Evolutionary conservation across 129 eudicot species (phyloP).

Genomic region (Gnaphalium uliginosum): DNA sequence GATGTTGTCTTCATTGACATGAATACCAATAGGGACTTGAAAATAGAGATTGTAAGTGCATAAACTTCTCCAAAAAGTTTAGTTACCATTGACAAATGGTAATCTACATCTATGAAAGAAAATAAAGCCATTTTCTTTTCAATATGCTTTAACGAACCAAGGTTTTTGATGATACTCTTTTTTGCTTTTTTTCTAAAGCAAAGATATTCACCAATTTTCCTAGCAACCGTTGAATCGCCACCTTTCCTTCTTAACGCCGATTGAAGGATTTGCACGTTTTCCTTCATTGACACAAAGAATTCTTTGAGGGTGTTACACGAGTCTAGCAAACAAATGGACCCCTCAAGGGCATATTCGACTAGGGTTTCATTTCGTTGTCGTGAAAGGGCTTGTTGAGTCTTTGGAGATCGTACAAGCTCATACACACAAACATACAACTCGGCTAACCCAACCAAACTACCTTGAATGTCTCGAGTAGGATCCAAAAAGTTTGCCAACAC

Average conservation of each 20-base stretch:
- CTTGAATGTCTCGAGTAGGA: conserved; percentile 30
- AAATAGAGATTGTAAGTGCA: conserved; percentile 24
- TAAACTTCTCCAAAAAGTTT: conserved; percentile 34
- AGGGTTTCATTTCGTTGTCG: conserved; percentile 21
- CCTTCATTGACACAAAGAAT: conserved; percentile 35
- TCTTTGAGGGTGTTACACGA: conserved; percentile 35
- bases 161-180: conserved; percentile 38
- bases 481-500: neutral
- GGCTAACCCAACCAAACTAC: conserved; percentile 44
- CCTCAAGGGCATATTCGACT: conserved; percentile 39
- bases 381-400: conserved; percentile 39
- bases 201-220: conserved; percentile 26
- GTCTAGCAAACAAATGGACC: conserved; percentile 44
- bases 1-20: conserved; percentile 15
- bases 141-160: conserved; percentile 34
- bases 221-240: conserved; percentile 21
- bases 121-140: conserved; percentile 34
- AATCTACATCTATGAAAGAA: conserved; percentile 12
- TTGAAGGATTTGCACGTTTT: conserved; percentile 46
- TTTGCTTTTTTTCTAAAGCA: conserved; percentile 39
- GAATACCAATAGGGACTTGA: conserved; percentile 33
- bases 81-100: conserved; percentile 25
- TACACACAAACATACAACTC: conserved; percentile 48
- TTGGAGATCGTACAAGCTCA: conserved; percentile 41
- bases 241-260: conserved; percentile 54